phyloP scores from a whole-genome alignment of 345 rosid species.

The Melaleuca alternifolia region DNA sequence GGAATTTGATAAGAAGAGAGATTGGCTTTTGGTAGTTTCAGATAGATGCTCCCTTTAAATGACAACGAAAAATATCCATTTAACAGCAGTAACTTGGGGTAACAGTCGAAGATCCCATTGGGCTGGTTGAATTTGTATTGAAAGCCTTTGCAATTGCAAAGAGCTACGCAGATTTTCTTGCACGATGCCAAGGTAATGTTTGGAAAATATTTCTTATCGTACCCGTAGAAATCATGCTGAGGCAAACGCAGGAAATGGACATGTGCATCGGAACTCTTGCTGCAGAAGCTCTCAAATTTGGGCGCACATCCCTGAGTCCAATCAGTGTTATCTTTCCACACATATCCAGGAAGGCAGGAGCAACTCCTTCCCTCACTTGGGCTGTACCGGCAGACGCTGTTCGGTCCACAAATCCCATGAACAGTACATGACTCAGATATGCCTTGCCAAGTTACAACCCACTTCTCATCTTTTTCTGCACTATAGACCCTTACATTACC shows the following conservation, averaged over 20 bases:
- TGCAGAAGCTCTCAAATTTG: slow-evolving; percentile 1
- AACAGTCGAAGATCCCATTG: neutral
- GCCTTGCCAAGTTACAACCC: slow-evolving; percentile 4
- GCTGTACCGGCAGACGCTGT: slow-evolving; percentile 11
- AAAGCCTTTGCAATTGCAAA: slow-evolving; percentile 2
- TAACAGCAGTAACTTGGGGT: neutral
- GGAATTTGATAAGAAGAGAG: neutral
- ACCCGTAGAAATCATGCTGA: neutral
- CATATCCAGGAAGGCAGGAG: slow-evolving; percentile 8
- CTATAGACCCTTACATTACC: slow-evolving; percentile 4
- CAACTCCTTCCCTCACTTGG: slow-evolving; percentile 6
- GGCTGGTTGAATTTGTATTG: neutral
- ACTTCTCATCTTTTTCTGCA: neutral
- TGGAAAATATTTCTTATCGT: neutral
- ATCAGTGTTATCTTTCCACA: neutral
- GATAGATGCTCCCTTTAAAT: neutral
- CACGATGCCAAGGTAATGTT: neutral
- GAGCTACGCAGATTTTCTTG: neutral
- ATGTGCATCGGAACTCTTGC: neutral
- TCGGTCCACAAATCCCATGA: slow-evolving; percentile 25
- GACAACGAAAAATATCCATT: neutral
- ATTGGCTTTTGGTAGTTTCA: neutral
- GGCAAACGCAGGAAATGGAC: neutral
- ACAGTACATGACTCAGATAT: slow-evolving; percentile 4
- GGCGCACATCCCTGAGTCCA: slow-evolving; percentile 9